phyloP scores from a whole-genome alignment of 2,329 filamentous ascomycete species.

The Hymenoscyphus linearis region DNA sequence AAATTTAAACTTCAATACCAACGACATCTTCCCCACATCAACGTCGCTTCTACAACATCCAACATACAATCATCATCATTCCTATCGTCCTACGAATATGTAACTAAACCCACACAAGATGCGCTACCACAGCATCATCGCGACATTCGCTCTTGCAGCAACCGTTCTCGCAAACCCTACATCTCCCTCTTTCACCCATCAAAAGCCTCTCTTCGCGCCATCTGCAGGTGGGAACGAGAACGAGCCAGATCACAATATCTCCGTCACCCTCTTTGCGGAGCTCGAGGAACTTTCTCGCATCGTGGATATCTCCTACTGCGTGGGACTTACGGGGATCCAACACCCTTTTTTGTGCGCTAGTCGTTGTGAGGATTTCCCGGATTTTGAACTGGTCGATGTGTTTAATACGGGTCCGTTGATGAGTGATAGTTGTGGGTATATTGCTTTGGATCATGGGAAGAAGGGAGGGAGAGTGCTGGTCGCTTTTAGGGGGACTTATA shows the following conservation, averaged over 20 bases:
- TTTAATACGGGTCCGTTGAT: conserved; percentile 88
- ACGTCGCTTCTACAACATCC: too few relatives aligned
- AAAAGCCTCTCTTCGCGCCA: not conserved
- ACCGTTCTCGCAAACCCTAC: conserved; percentile 17
- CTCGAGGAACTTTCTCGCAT: conserved; percentile 86
- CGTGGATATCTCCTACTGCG: conserved; percentile 92
- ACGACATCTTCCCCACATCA: not conserved
- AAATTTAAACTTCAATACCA: not conserved
- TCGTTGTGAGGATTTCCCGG: conserved; percentile 77
- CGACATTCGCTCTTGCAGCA: conserved; percentile 6
- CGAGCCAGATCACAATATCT: conserved; percentile 38
- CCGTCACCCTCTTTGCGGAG: conserved; percentile 64
- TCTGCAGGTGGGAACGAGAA: too few relatives aligned
- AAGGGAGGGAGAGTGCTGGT: conserved; percentile 58
- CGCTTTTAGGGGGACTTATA: conserved; percentile 92
- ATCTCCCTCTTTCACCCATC: conserved; percentile 3
- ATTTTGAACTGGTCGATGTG: conserved; percentile 70
- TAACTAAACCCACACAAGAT: conserved; percentile 22
- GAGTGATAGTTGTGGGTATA: conserved; percentile 88
- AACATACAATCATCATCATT: not conserved
- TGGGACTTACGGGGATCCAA: conserved; percentile 74
- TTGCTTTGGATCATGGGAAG: conserved; percentile 72
- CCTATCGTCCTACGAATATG: conserved; percentile 20
- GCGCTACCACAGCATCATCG: conserved; percentile 21
- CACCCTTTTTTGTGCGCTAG: conserved; percentile 82